phyloP scores from a whole-genome alignment of 78 protist species.

The Chrysochromulina parva region DNA sequence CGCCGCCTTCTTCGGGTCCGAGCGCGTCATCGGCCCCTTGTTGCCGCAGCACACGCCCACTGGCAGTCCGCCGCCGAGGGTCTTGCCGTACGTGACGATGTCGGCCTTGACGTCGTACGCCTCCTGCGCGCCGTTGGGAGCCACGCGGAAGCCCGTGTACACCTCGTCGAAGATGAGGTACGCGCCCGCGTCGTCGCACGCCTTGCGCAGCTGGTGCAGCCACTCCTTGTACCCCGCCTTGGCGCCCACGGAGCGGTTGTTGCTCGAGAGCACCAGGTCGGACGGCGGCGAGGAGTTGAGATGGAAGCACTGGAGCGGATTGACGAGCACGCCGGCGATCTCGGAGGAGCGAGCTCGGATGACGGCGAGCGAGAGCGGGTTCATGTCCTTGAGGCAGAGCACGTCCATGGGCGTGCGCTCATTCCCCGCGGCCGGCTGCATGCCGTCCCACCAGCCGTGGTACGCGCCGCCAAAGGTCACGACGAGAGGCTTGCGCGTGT shows the following conservation, averaged over 20 bases:
- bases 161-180: conserved; percentile 11
- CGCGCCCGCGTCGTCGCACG: background rate
- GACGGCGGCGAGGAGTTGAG: background rate
- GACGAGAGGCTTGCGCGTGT: background rate
- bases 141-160: conserved; percentile 10
- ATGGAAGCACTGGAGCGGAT: background rate
- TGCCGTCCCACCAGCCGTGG: background rate
- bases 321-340: conserved; percentile 1
- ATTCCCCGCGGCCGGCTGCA: background rate
- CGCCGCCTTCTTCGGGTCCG: background rate
- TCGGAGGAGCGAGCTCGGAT: background rate
- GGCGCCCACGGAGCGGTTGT: no score
- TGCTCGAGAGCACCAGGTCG: background rate
- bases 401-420: background rate
- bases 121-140: background rate
- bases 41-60: background rate
- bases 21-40: background rate
- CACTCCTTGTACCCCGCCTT: background rate
- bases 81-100: conserved; percentile 4
- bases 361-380: background rate
- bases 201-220: background rate
- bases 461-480: background rate
- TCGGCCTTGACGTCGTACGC: background rate
- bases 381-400: background rate
- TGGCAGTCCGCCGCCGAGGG: background rate